Conservation (phyloP, 306 rosid genomes). For the Gynostemma pentaphyllum region DNA sequence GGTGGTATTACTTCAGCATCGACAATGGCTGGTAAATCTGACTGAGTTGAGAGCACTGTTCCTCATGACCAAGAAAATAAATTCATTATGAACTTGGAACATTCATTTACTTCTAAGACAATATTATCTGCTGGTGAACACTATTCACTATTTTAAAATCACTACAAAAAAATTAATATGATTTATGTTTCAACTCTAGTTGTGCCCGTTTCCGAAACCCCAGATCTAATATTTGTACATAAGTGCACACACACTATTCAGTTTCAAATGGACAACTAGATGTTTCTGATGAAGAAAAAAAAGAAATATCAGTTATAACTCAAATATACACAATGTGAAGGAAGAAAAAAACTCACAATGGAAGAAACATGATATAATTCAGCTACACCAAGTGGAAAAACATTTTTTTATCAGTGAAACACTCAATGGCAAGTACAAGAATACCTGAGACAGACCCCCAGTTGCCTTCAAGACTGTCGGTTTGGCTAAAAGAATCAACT, state of each 20-base stretch:
- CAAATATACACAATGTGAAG: neutral
- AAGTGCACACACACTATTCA: too few relatives aligned
- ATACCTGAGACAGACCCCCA: constrained; percentile 96
- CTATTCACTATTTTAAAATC: too few relatives aligned
- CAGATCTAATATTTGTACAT: too few relatives aligned
- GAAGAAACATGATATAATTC: neutral
- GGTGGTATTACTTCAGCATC: constrained; percentile 34
- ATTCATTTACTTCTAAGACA: too few relatives aligned
- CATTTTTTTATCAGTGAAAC: neutral
- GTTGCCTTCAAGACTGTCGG: constrained; percentile 71
- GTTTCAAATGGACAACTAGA: too few relatives aligned
- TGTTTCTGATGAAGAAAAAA: neutral
- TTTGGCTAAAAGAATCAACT: constrained; percentile 45
- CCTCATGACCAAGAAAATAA: constrained; percentile 12
- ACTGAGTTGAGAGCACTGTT: constrained; percentile 70
- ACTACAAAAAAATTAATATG: too few relatives aligned
- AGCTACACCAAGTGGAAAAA: neutral
- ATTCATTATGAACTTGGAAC: neutral
- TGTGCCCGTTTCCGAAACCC: too few relatives aligned
- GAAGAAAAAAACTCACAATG: neutral
- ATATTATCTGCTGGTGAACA: too few relatives aligned
- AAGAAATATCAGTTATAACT: neutral
- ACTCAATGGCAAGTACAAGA: neutral
- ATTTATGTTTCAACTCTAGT: too few relatives aligned
- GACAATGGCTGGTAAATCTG: constrained; percentile 36